Evolutionary conservation across 257 asterid genomes (phyloP).

Genomic region (Ilex aquifolium): DNA sequence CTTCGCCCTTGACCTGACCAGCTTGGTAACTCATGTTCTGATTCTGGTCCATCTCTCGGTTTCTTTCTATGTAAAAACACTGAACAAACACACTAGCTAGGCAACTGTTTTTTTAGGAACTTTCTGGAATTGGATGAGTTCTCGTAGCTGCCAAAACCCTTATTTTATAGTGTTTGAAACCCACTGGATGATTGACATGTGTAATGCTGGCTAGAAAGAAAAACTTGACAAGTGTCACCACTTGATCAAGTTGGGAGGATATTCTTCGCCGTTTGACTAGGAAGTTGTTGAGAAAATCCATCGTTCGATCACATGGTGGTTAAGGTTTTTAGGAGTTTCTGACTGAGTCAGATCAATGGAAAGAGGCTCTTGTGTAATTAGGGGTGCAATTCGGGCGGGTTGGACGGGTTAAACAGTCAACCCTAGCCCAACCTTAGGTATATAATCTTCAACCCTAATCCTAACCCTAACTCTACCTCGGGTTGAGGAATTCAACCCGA

Average conservation of each 20-base stretch:
- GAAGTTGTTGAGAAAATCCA: neutral
- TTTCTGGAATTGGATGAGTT: neutral
- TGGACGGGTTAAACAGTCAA: too few relatives aligned
- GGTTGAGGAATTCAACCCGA: too few relatives aligned
- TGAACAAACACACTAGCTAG: neutral
- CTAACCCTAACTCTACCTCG: too few relatives aligned
- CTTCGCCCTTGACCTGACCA: neutral
- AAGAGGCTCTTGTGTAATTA: too few relatives aligned
- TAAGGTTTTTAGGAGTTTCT: neutral
- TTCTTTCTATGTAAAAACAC: neutral
- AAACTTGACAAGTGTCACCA: neutral
- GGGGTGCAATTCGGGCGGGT: too few relatives aligned
- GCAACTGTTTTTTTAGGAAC: too few relatives aligned
- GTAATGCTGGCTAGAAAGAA: neutral
- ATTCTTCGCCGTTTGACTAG: neutral
- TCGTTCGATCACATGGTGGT: neutral
- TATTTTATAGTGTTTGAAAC: slow-evolving; percentile 18
- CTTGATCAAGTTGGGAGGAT: neutral
- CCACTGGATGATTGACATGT: neutral
- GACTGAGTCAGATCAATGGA: slow-evolving; percentile 3
- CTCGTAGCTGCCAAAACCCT: neutral
- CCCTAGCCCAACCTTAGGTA: too few relatives aligned
- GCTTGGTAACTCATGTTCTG: slow-evolving; percentile 13
- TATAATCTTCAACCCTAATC: too few relatives aligned
- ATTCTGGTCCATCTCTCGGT: slow-evolving; percentile 23